These are phyloP conservation scores for Oryza meyeriana DNA, from an alignment of 176 grass and related monocot genomes.

Conservation along the genomic window DNA sequence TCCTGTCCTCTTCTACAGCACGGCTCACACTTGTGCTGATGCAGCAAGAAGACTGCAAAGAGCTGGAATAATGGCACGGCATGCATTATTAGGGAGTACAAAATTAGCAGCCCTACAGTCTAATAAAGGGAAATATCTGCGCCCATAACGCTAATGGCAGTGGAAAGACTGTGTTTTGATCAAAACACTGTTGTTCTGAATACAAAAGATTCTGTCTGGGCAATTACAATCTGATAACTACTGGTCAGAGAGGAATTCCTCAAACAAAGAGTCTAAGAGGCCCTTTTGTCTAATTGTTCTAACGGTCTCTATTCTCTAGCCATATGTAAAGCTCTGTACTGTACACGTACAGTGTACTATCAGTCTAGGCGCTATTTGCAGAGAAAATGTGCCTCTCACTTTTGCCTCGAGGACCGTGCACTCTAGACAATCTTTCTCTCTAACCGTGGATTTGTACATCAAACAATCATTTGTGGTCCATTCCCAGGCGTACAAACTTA, in stretches of 20 bases:
- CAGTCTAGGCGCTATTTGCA: conserved; percentile 32
- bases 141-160: neutral
- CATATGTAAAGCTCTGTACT: neutral
- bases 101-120: neutral
- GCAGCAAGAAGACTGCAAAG: neutral
- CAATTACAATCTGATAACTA: conserved; percentile 18
- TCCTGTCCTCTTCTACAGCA: conserved; percentile 29
- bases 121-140: neutral
- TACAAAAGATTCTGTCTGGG: neutral
- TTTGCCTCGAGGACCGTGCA: conserved; percentile 16
- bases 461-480: conserved; percentile 36
- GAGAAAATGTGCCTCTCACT: conserved; percentile 29
- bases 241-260: conserved; percentile 26
- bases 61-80: neutral
- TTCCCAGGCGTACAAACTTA: neutral
- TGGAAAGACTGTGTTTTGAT: neutral
- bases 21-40: neutral
- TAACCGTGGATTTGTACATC: conserved; percentile 13
- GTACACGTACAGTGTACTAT: neutral
- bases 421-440: neutral
- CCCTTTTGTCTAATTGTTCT: conserved; percentile 16
- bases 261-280: conserved; percentile 35
- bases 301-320: conserved; percentile 21
- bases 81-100: neutral
- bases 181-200: neutral